phyloP scores from a whole-genome alignment of 2,329 filamentous ascomycete genomes.

The Phyllosticta citribraziliensis region DNA sequence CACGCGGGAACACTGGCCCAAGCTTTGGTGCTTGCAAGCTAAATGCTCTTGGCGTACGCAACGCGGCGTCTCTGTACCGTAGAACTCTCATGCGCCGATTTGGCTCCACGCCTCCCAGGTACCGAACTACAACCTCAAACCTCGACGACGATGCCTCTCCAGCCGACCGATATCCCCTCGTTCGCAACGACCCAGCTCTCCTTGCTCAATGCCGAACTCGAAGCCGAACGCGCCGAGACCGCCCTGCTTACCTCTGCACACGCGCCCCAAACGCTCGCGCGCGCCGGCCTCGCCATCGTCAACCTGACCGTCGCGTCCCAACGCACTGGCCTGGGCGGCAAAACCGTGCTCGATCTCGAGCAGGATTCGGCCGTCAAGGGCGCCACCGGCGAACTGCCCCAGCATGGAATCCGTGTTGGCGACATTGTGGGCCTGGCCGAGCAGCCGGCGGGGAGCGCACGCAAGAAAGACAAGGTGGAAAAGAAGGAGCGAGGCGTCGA shows the following conservation, averaged over 20 bases:
- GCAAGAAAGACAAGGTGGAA: slow-evolving; percentile 62
- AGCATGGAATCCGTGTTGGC: slow-evolving; percentile 66
- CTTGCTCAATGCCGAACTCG: slow-evolving; percentile 61
- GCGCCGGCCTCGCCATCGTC: slow-evolving; percentile 67
- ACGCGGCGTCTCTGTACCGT: background rate
- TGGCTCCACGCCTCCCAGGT: background rate
- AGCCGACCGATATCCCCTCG: slow-evolving; percentile 35
- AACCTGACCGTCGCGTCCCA: slow-evolving; percentile 66
- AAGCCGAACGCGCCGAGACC: slow-evolving; percentile 62
- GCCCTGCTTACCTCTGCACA: slow-evolving; percentile 56
- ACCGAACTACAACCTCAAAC: background rate
- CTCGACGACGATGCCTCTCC: background rate
- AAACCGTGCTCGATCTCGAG: slow-evolving; percentile 72
- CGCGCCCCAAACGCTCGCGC: slow-evolving; percentile 59
- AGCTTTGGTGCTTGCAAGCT: background rate
- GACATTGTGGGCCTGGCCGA: slow-evolving; percentile 71
- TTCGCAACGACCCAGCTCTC: slow-evolving; percentile 64
- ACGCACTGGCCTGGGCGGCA: slow-evolving; percentile 85
- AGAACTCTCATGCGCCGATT: no score
- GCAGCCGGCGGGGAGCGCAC: slow-evolving; percentile 60
- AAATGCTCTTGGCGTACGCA: background rate
- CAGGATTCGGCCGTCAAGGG: slow-evolving; percentile 59
- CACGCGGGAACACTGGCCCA: background rate
- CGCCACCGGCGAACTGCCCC: slow-evolving; percentile 48
- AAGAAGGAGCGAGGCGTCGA: slow-evolving; percentile 56